These are phyloP conservation scores for Komagataella pseudopastoris DNA, from an alignment of 805 yeast genomes.

Conservation along the genomic window DNA sequence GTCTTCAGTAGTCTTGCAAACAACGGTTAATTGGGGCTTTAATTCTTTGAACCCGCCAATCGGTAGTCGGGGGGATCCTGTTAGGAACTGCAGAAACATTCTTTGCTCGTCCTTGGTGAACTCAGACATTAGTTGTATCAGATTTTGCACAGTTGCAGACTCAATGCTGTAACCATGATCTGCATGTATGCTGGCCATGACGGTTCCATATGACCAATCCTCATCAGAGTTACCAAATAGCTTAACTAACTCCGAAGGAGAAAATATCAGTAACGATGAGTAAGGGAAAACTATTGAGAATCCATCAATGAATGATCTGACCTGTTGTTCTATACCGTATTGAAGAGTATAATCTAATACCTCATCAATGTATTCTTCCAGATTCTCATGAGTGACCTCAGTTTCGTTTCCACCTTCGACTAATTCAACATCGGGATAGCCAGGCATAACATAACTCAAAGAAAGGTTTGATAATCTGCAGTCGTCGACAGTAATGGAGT, in stretches of 20 bases:
- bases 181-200: conserved; percentile 53
- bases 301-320: conserved; percentile 61
- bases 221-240: conserved; percentile 72
- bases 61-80: conserved; percentile 90
- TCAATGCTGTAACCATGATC: conserved; percentile 82
- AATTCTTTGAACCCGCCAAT: conserved; percentile 84
- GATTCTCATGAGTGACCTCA: conserved; percentile 35
- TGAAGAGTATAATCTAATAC: conserved; percentile 49
- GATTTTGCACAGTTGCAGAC: conserved; percentile 43
- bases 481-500: conserved; percentile 32
- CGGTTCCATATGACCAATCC: conserved; percentile 68
- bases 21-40: conserved; percentile 78
- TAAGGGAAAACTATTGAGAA: conserved; percentile 77
- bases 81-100: conserved; percentile 69
- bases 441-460: conserved; percentile 66
- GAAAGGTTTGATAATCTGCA: conserved; percentile 19
- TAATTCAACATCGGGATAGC: conserved; percentile 48
- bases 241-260: conserved; percentile 58
- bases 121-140: conserved; percentile 47
- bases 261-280: conserved; percentile 52
- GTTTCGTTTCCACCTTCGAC: conserved; percentile 39
- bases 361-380: conserved; percentile 39
- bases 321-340: conserved; percentile 50
- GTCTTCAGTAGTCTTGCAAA: conserved; percentile 67
- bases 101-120: conserved; percentile 48